Base-by-base conservation (phyloP, 495 filamentous ascomycete genomes). In the Podospora anserina region DNA sequence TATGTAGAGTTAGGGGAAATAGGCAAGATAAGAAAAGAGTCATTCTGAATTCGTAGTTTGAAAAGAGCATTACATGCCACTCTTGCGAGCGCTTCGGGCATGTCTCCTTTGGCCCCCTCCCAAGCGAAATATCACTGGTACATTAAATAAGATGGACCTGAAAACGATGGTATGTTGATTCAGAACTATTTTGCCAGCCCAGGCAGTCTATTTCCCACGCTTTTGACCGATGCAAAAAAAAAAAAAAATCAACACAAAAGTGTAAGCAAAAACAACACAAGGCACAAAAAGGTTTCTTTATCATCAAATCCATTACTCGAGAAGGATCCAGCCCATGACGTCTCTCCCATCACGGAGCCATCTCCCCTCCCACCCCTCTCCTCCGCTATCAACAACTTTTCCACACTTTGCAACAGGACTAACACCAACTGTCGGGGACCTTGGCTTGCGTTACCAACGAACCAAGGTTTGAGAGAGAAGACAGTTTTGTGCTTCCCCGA, bases 381-480 rank as follows among this genome's bases (percentile, higher is more conserved):
- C 67, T 66, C 68, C 23, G 67, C 63, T 65, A 58, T 58, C 54
- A 39, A 28, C 57, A 32, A 27, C 61, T 49, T 64, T 23, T 60
- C 54, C 60, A 64, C 23, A 49, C 20, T 26, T 70, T 66, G 67
- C 61, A 39, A 66, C 53, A 39, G 55, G 56, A 63, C 11, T n/a
- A 26, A 76, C 74, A 76, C 79, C 77, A 77, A 80, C 82, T 84
- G 82, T 84, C 82, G 82, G 74, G 82, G 81, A 82, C 79, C 78
- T 58, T 23, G 55, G 11, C 71, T 68, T 53, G 13, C 23, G 13
- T 9, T 20, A 57, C 57, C 20, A 39, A 49, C 39, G 2, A n/a
- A 30, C 53, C 65, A 56, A 69, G 76, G 78, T 82, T 85, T 83
- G 84, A 87, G 85, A 87, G 85, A 86, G 85, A 87, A 87, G 84